Evolutionary conservation across 2,329 filamentous ascomycete genomes (phyloP).

Genomic region (Claviceps cyperi): DNA sequence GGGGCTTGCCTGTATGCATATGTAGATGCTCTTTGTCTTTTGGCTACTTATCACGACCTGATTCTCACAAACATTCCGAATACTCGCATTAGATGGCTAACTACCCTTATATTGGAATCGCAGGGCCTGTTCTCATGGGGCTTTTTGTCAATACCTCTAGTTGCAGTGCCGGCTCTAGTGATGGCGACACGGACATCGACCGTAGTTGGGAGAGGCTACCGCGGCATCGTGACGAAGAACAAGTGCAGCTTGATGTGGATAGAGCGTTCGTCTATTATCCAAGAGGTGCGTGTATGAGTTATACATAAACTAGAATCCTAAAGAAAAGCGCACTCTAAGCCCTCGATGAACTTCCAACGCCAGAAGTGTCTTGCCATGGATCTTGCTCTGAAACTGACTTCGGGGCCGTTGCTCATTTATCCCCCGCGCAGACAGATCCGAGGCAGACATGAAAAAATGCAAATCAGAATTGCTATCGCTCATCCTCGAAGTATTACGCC

Average conservation of each 20-base stretch:
- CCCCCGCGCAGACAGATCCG: constrained; percentile 43
- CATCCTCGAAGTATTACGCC: constrained; percentile 68
- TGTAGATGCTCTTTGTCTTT: background rate
- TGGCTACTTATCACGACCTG: constrained; percentile 2
- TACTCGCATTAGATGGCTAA: background rate
- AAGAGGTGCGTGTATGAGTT: constrained; percentile 36
- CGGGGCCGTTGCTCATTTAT: background rate
- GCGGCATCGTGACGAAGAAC: constrained; percentile 73
- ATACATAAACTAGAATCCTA: background rate
- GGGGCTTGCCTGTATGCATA: constrained; percentile 54
- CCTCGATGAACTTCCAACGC: background rate
- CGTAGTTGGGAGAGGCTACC: constrained; percentile 49
- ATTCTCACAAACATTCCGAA: background rate
- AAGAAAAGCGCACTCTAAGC: background rate
- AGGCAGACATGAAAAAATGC: constrained; percentile 51
- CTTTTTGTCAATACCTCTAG: constrained; percentile 3
- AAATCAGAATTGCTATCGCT: constrained; percentile 67
- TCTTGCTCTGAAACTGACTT: background rate
- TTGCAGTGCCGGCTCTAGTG: background rate
- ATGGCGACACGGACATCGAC: background rate
- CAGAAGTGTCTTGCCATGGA: background rate
- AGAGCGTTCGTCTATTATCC: constrained; percentile 98
- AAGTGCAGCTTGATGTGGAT: constrained; percentile 85
- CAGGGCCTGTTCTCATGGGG: constrained; percentile 51
- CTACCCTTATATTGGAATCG: background rate